Conservation (phyloP, 768 basidiomycete genomes). For the Pholiota molesta region DNA sequence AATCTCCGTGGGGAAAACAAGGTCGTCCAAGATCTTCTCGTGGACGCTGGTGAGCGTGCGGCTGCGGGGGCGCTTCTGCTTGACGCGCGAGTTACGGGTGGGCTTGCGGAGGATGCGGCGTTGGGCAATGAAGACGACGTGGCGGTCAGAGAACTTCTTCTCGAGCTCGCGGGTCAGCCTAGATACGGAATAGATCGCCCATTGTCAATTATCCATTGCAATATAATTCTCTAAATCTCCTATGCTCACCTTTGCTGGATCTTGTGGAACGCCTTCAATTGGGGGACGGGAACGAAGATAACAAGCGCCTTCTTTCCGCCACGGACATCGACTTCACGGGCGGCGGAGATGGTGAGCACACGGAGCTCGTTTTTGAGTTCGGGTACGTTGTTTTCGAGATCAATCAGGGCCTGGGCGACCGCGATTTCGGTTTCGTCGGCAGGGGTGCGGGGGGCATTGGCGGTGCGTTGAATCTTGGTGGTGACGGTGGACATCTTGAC, state of each 20-base stretch:
- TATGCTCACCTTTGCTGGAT: constrained; percentile 84
- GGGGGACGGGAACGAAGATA: constrained; percentile 96
- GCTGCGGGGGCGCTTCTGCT: constrained; percentile 96
- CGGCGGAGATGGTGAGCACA: constrained; percentile 95
- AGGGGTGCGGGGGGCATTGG: constrained; percentile 88
- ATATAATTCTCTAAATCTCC: not conserved
- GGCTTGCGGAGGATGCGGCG: constrained; percentile 98
- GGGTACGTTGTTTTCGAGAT: constrained; percentile 97
- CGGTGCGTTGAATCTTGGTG: constrained; percentile 91
- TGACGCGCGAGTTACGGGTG: constrained; percentile 87
- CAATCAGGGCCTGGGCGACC: constrained; percentile 94
- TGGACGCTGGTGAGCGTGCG: constrained; percentile 97
- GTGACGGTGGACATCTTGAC: constrained; percentile 74
- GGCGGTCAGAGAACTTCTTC: constrained; percentile 99
- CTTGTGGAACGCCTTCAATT: constrained; percentile 98
- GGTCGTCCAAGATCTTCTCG: constrained; percentile 98
- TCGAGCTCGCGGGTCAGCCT: constrained; percentile 98
- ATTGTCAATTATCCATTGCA: constrained; percentile 12
- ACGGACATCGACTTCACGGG: constrained; percentile 98
- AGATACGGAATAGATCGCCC: constrained; percentile 12
- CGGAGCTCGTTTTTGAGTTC: constrained; percentile 98
- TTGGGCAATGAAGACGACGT: constrained; percentile 98
- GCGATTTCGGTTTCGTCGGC: constrained; percentile 91
- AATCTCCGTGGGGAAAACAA: constrained; percentile 98
- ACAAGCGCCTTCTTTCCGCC: constrained; percentile 99